A percentile compares a stretch with the other conserved stretches of the same genome.
Conservation (phyloP, 805 yeast species). For the Kluyveromyces lactis region DNA sequence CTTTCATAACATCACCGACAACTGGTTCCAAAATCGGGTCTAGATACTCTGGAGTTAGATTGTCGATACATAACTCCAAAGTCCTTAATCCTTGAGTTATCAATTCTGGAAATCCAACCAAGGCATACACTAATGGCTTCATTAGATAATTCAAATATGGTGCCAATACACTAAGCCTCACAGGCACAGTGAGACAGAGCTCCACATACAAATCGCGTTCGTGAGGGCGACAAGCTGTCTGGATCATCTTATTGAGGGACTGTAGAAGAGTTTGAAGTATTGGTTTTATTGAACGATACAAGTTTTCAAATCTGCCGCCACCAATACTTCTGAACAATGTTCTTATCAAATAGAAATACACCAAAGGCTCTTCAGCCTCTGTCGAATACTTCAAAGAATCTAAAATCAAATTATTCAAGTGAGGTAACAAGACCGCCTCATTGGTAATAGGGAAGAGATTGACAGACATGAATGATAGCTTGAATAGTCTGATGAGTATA, state of each 20-base stretch:
- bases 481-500: conserved; percentile 77
- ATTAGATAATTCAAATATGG: conserved; percentile 86
- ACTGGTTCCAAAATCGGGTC: conserved; percentile 97
- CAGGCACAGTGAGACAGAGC: conserved; percentile 92
- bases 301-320: conserved; percentile 90
- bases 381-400: conserved; percentile 74
- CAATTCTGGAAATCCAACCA: conserved; percentile 83
- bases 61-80: conserved; percentile 90
- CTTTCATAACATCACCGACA: conserved; percentile 86
- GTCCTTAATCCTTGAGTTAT: conserved; percentile 94
- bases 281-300: conserved; percentile 91
- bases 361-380: conserved; percentile 81
- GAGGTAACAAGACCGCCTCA: conserved; percentile 83
- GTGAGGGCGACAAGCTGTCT: conserved; percentile 76
- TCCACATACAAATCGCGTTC: conserved; percentile 94
- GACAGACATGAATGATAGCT: conserved; percentile 91
- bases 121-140: conserved; percentile 84
- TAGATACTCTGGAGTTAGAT: conserved; percentile 89
- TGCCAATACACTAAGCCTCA: conserved; percentile 82
- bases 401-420: conserved; percentile 72
- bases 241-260: conserved; percentile 72
- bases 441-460: conserved; percentile 81
- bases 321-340: conserved; percentile 90
- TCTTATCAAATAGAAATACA: conserved; percentile 80
- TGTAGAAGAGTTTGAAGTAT: conserved; percentile 79